Evolutionary conservation across 345 rosid genomes (phyloP), one percentile per base, ranked within the genome.

Genomic region (Melaleuca quinquenervia): DNA sequence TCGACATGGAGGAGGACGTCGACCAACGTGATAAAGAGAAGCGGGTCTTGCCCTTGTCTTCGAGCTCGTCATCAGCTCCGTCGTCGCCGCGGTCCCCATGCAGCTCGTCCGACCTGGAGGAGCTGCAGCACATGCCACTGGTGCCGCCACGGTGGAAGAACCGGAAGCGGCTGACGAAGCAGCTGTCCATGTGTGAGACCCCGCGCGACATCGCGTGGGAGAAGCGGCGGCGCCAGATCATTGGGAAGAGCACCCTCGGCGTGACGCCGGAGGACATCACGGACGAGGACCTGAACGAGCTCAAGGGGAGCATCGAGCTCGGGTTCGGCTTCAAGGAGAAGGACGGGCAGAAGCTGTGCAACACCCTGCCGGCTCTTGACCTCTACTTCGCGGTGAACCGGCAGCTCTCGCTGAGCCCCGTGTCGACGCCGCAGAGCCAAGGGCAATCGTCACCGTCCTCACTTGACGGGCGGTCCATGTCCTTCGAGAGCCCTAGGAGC

Each of bases 141-240:
- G 88, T 86, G 9, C 91, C 91, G 1, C 88, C 86, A 29, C 82
- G 15, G 52, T 86, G 78, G 88, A 85, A 84, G 52, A 90, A 75
- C 86, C 84, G 86, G 90, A 92, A 88, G 84, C 75, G 87, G 53
- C 74, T 92, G 70, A 88, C 91, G 54, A 92, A 92, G 87, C 94
- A 90, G 85, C 87, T 90, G 50, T 91, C 93, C 2, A 91, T 91
- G 92, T 89, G 90, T 64, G 92, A 90, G 89, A 90, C 91, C 6
- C 86, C 90, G 12, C 89, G 91, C 6, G 94, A 92, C 76, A 41
- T 89, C 2, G 92, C 92, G 14, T 92, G 94, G 94, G 94, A 92
- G 86, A 89, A 85, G 87, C 84, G 94, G 54, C 60, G 89, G 74
- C 88, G 92, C 12, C 89, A 88, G 76, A 91, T 89, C 82, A 78